Evolutionary conservation across 1,284 basidiomycete species (phyloP).

Genomic region (Pascua guehoae): DNA sequence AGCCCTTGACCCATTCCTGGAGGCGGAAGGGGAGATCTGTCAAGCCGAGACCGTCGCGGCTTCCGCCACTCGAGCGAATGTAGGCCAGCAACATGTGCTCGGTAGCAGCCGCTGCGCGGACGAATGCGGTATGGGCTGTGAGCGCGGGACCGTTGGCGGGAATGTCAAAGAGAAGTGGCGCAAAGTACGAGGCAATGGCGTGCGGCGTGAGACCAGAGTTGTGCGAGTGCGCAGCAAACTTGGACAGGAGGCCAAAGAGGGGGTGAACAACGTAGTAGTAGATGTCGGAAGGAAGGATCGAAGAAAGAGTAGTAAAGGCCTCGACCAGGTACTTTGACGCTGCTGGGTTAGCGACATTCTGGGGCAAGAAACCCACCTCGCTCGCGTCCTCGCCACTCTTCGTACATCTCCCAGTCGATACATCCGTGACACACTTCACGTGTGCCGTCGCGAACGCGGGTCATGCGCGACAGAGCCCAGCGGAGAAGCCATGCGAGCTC

Average conservation of each 20-base stretch:
- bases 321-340: conserved; percentile 64
- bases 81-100: conserved; percentile 83
- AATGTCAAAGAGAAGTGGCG: conserved; percentile 69
- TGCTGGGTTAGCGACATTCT: conserved; percentile 38
- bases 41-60: conserved; percentile 54
- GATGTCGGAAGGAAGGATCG: conserved; percentile 49
- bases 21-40: conserved; percentile 69
- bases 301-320: conserved; percentile 61
- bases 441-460: conserved; percentile 50
- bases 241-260: conserved; percentile 68
- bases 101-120: conserved; percentile 73
- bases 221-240: conserved; percentile 73
- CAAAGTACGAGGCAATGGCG: conserved; percentile 80
- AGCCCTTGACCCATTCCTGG: conserved; percentile 80
- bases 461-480: conserved; percentile 77
- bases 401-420: conserved; percentile 72
- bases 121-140: conserved; percentile 72
- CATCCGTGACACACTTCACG: conserved; percentile 64
- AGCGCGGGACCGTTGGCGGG: conserved; percentile 60
- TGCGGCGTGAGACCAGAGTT: conserved; percentile 78
- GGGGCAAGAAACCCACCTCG: conserved; percentile 65
- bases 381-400: conserved; percentile 71
- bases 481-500: conserved; percentile 80
- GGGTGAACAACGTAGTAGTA: conserved; percentile 62
- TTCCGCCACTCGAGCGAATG: conserved; percentile 70